Evolutionary conservation across 164 flowering plant species (phyloP).

Genomic region (Malania oleifera): DNA sequence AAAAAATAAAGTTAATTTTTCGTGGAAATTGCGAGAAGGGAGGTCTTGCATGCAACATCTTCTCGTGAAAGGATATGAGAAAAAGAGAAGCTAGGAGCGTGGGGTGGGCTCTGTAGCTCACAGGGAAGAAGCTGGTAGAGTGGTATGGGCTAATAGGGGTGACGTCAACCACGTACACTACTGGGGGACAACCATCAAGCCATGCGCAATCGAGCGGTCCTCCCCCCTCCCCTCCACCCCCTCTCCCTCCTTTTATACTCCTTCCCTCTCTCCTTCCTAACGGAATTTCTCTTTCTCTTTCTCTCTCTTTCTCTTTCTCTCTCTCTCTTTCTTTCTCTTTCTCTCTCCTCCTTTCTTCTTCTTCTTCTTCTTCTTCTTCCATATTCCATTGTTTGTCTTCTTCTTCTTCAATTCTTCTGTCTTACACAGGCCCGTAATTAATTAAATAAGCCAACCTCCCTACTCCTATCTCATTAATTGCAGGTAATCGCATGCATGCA

Average conservation of each 20-base stretch:
- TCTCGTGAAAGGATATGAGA: background rate
- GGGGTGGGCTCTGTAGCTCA: background rate
- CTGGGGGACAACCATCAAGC: constrained; percentile 35
- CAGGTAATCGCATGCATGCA: background rate
- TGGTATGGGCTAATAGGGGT: too few species aligned
- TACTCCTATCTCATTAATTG: background rate
- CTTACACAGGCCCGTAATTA: constrained; percentile 11
- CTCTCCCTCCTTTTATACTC: constrained; percentile 20
- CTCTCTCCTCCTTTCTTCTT: background rate
- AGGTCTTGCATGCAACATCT: background rate
- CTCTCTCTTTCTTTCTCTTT: background rate
- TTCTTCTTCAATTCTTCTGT: constrained; percentile 15
- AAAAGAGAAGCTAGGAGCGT: background rate
- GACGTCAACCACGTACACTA: constrained; percentile 38
- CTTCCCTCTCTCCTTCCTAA: constrained; percentile 14
- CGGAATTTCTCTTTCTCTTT: constrained; percentile 14
- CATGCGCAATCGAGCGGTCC: constrained; percentile 59
- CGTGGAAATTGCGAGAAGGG: too few species aligned
- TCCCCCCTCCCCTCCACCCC: background rate
- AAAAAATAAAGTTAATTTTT: too few species aligned
- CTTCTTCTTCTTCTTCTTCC: constrained; percentile 6
- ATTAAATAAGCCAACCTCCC: background rate
- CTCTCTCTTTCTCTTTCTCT: constrained; percentile 1
- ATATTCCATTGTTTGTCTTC: constrained; percentile 5
- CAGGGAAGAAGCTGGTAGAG: too few species aligned